phyloP scores from a whole-genome alignment of 768 basidiomycete genomes.

The Dacryopinax spathularia region DNA sequence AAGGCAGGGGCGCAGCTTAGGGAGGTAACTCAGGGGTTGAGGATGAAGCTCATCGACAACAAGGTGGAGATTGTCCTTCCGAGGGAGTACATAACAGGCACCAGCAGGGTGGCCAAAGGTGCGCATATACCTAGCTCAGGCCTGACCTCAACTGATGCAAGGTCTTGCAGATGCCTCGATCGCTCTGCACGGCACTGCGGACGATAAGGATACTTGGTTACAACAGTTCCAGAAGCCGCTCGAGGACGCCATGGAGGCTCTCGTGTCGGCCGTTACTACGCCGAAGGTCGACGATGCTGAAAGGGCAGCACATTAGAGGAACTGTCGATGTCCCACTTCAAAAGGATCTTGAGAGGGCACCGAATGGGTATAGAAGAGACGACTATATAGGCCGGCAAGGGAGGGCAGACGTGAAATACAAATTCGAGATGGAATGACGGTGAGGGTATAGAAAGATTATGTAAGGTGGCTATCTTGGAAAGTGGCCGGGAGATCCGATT shows the following conservation, averaged over 20 bases:
- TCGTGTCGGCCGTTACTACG: background rate
- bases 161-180: background rate
- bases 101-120: background rate
- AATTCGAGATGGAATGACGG: too few species aligned
- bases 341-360: too few species aligned
- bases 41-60: constrained; percentile 12
- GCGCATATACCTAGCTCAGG: background rate
- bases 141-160: background rate
- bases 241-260: background rate
- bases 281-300: background rate
- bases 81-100: background rate
- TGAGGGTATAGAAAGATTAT: too few species aligned
- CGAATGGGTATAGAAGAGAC: too few species aligned
- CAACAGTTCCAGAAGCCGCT: background rate
- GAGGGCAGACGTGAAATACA: too few species aligned
- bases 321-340: background rate
- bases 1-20: constrained; percentile 20
- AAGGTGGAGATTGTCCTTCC: background rate
- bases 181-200: background rate
- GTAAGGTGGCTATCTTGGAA: too few species aligned
- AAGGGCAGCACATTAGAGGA: too few species aligned
- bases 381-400: too few species aligned
- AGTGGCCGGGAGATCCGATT: too few species aligned
- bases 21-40: constrained; percentile 19
- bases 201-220: background rate